These are phyloP conservation scores for Russula foetens DNA, from an alignment of 768 basidiomycete species.

Conservation along the genomic window DNA sequence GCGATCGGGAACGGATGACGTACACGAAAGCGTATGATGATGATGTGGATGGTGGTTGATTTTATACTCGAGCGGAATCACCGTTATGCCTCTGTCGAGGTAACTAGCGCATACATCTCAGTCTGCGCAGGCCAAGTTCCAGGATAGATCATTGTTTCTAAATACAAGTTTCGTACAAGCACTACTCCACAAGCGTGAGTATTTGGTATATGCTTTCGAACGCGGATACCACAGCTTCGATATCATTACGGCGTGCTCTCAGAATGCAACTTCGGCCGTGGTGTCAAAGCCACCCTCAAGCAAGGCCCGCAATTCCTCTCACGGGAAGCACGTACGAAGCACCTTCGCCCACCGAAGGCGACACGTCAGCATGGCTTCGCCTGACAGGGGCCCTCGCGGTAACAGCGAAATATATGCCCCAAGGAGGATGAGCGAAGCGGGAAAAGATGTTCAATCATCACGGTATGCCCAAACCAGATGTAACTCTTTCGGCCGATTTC, in stretches of 20 bases:
- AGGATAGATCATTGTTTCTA: too few relatives aligned
- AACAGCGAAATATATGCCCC: neutral
- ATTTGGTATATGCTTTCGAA: neutral
- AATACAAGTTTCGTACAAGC: neutral
- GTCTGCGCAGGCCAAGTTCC: neutral
- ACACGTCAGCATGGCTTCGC: conserved; percentile 63
- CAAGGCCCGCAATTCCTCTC: conserved; percentile 65
- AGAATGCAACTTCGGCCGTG: conserved; percentile 55
- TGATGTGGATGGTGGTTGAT: too few relatives aligned
- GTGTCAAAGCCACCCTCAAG: conserved; percentile 43
- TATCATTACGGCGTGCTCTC: conserved; percentile 38
- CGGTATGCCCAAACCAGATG: too few relatives aligned
- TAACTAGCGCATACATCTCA: neutral
- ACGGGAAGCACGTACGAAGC: conserved; percentile 84
- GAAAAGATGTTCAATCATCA: too few relatives aligned
- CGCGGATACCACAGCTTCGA: neutral
- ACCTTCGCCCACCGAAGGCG: conserved; percentile 53
- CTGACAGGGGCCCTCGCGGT: conserved; percentile 73
- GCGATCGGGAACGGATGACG: too few relatives aligned
- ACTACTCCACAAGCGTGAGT: neutral
- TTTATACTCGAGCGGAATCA: too few relatives aligned
- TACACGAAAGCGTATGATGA: too few relatives aligned
- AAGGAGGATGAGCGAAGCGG: too few relatives aligned
- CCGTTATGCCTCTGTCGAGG: neutral
- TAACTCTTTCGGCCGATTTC: too few relatives aligned